These are phyloP conservation scores for Rubia tinctorum DNA, from an alignment of 305 asterid genomes.

Conservation along the genomic window DNA sequence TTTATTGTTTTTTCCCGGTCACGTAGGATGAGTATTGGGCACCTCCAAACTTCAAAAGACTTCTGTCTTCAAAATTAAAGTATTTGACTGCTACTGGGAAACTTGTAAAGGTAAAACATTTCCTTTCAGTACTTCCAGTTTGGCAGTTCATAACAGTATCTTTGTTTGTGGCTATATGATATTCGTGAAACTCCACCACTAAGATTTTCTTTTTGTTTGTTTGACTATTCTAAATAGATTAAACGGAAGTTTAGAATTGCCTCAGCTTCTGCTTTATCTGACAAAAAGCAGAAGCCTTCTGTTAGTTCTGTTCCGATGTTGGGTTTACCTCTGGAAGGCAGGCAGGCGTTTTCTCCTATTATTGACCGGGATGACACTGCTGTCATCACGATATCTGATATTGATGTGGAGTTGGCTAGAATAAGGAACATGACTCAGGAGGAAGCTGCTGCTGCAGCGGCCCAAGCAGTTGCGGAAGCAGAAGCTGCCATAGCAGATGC, in stretches of 20 bases:
- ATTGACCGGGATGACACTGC: slow-evolving; percentile 38
- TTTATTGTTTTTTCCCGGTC: slow-evolving; percentile 9
- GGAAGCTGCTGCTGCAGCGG: slow-evolving; percentile 96
- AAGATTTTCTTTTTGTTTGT: slow-evolving; percentile 7
- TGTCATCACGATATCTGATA: slow-evolving; percentile 47
- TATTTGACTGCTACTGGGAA: slow-evolving; percentile 81
- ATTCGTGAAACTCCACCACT: background rate
- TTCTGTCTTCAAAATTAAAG: slow-evolving; percentile 82
- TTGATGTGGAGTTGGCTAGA: slow-evolving; percentile 66
- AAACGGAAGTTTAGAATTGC: slow-evolving; percentile 82
- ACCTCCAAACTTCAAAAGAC: slow-evolving; percentile 89
- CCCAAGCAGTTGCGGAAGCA: slow-evolving; percentile 97
- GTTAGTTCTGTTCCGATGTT: slow-evolving; percentile 18
- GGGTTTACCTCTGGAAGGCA: slow-evolving; percentile 66
- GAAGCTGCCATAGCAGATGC: slow-evolving; percentile 99
- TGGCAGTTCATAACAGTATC: too few species aligned
- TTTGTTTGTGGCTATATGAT: background rate
- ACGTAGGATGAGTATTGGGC: slow-evolving; percentile 92
- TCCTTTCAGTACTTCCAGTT: slow-evolving; percentile 16
- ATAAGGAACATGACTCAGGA: slow-evolving; percentile 78
- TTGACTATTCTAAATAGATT: slow-evolving; percentile 34
- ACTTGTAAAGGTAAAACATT: slow-evolving; percentile 64
- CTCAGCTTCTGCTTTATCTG: slow-evolving; percentile 44
- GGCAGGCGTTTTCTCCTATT: slow-evolving; percentile 45
- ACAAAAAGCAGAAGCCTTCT: slow-evolving; percentile 51